phyloP scores from a whole-genome alignment of 106 monocot species.

The Ottelia alismoides region DNA sequence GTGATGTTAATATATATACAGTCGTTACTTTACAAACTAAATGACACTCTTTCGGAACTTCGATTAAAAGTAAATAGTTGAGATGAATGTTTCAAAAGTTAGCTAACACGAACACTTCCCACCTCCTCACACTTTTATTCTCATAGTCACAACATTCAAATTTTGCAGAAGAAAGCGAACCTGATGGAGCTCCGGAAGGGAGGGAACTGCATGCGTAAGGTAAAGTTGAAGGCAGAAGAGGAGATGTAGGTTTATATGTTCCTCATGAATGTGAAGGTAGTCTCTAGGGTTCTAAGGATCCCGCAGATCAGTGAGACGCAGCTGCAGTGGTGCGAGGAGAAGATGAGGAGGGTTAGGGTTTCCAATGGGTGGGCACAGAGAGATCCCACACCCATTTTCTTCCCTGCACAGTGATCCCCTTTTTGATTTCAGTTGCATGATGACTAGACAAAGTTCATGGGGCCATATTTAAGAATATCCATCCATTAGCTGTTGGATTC shows the following conservation, averaged over 20 bases:
- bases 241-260: conserved; percentile 78
- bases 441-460: conserved; percentile 78
- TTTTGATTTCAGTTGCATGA: conserved; percentile 19
- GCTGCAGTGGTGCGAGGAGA: conserved; percentile 92
- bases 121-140: neutral
- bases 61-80: neutral
- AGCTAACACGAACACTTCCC: neutral
- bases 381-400: conserved; percentile 79
- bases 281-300: conserved; percentile 76
- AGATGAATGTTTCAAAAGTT: neutral
- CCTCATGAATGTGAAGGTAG: conserved; percentile 81
- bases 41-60: neutral
- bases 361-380: conserved; percentile 55
- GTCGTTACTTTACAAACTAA: neutral
- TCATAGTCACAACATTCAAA: too few relatives aligned
- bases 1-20: neutral
- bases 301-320: conserved; percentile 55
- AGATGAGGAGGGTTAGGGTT: conserved; percentile 76
- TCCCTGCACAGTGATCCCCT: conserved; percentile 24
- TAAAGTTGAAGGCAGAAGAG: conserved; percentile 39
- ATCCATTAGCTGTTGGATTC: too few relatives aligned
- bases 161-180: conserved; percentile 68
- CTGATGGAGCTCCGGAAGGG: conserved; percentile 50
- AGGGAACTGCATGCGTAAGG: conserved; percentile 30
- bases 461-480: too few relatives aligned